Conservation (phyloP, 2,329 filamentous ascomycete species). For the Cladosporium sp. region DNA sequence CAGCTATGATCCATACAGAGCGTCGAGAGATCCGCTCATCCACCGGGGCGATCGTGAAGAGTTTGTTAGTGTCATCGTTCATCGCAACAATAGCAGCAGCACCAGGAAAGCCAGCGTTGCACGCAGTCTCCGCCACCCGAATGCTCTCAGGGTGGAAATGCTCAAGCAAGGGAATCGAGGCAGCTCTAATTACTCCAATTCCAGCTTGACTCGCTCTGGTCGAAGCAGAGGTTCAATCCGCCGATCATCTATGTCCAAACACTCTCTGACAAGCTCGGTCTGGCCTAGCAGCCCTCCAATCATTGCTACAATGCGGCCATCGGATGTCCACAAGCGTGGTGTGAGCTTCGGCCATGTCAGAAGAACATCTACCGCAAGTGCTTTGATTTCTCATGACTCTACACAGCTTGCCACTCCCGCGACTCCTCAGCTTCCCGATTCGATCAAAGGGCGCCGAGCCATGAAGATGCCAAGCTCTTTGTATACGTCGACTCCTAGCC, state of each 20-base stretch:
- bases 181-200: conserved; percentile 34
- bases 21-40: conserved; percentile 58
- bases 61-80: conserved; percentile 68
- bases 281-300: conserved; percentile 52
- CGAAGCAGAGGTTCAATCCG: conserved; percentile 37
- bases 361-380: conserved; percentile 45
- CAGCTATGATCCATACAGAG: conserved; percentile 83
- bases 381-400: conserved; percentile 37
- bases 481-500: conserved; percentile 30
- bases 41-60: conserved; percentile 47
- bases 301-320: conserved; percentile 47
- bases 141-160: conserved; percentile 44
- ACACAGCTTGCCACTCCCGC: conserved; percentile 29
- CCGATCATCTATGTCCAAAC: conserved; percentile 37
- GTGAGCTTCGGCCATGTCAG: conserved; percentile 63
- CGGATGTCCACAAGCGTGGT: conserved; percentile 57
- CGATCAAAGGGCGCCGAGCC: conserved; percentile 3
- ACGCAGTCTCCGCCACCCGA: conserved; percentile 43
- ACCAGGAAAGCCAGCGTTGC: conserved; percentile 40
- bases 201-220: conserved; percentile 35
- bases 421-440: conserved; percentile 30
- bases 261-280: conserved; percentile 49
- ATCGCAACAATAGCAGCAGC: conserved; percentile 50
- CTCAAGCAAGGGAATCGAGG: conserved; percentile 34
- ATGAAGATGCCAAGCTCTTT: conserved; percentile 9